Percentiles rank a stretch among this genome's conserved stretches.
These are phyloP conservation scores for Cyclotella sp. DNA, from an alignment of 108 stramenopile genomes.

Conservation along the genomic window DNA sequence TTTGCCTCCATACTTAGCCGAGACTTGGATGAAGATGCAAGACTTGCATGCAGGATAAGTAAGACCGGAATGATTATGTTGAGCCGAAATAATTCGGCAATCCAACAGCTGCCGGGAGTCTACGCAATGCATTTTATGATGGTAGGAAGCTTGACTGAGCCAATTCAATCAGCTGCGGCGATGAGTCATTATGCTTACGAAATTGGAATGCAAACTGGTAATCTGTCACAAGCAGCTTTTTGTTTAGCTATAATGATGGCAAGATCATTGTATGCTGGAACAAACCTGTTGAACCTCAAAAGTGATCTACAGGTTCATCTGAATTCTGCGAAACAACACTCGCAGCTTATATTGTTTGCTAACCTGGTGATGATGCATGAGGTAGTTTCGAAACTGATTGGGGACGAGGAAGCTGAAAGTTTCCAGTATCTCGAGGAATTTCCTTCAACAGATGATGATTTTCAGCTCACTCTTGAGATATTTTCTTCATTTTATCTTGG, in stretches of 20 bases:
- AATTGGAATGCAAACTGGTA: constrained; percentile 24
- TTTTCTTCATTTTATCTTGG: no score
- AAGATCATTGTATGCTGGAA: constrained; percentile 15
- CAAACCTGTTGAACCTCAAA: constrained; percentile 14
- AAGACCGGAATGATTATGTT: background rate
- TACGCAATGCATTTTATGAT: background rate
- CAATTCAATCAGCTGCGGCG: constrained; percentile 24
- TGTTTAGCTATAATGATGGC: constrained; percentile 8
- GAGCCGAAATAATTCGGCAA: background rate
- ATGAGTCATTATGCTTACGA: no score
- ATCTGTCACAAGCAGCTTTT: constrained; percentile 11
- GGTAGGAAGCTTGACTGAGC: constrained; percentile 8
- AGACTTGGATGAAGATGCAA: background rate
- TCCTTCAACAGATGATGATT: no score
- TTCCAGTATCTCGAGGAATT: no score
- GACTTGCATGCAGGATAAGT: background rate
- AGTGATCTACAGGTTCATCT: constrained; percentile 26
- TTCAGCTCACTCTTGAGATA: no score
- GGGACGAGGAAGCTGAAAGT: no score
- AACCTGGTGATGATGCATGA: no score
- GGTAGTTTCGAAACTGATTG: no score
- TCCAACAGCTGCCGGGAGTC: background rate
- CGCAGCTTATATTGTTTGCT: no score
- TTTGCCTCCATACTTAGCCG: background rate
- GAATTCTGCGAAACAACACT: background rate